These are phyloP conservation scores for Tieghemiomyces parasiticus DNA, from an alignment of 192 early-diverging fungal species.

Conservation along the genomic window DNA sequence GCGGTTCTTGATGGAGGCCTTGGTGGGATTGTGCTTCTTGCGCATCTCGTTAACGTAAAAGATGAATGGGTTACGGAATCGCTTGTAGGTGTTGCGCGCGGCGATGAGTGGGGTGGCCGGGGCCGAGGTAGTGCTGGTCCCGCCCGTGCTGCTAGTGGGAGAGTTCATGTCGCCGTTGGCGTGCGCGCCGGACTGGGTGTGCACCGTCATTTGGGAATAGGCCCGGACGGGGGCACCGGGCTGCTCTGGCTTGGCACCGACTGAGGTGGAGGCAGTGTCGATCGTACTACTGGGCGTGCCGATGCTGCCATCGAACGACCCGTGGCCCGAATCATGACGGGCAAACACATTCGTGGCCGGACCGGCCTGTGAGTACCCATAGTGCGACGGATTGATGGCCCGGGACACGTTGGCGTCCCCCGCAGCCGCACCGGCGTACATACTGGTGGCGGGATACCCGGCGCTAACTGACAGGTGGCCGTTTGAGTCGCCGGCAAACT, in stretches of 20 bases:
- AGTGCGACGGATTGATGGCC: background rate
- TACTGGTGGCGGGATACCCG: background rate
- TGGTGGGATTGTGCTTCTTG: slow-evolving; percentile 14
- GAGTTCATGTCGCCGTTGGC: background rate
- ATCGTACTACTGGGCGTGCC: background rate
- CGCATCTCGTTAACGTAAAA: slow-evolving; percentile 35
- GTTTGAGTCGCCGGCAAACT: background rate
- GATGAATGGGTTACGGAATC: slow-evolving; percentile 35
- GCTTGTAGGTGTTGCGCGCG: slow-evolving; percentile 27
- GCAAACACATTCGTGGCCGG: too few relatives aligned
- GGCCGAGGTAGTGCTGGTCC: background rate
- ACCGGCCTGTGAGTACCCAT: too few relatives aligned
- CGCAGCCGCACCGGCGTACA: too few relatives aligned
- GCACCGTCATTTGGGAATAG: background rate
- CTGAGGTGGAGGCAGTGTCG: too few relatives aligned
- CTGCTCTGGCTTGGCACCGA: background rate
- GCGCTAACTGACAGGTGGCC: background rate
- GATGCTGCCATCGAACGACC: background rate
- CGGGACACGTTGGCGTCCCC: background rate
- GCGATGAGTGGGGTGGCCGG: slow-evolving; percentile 1
- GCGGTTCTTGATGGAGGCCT: slow-evolving; percentile 25
- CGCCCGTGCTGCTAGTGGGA: background rate
- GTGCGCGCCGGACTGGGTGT: background rate
- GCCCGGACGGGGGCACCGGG: too few relatives aligned
- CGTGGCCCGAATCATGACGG: background rate